Percentiles rank a stretch among this genome's conserved stretches.
These are phyloP conservation scores for Trametes sp. DNA, from an alignment of 1,284 basidiomycete species.

Conservation along the genomic window DNA sequence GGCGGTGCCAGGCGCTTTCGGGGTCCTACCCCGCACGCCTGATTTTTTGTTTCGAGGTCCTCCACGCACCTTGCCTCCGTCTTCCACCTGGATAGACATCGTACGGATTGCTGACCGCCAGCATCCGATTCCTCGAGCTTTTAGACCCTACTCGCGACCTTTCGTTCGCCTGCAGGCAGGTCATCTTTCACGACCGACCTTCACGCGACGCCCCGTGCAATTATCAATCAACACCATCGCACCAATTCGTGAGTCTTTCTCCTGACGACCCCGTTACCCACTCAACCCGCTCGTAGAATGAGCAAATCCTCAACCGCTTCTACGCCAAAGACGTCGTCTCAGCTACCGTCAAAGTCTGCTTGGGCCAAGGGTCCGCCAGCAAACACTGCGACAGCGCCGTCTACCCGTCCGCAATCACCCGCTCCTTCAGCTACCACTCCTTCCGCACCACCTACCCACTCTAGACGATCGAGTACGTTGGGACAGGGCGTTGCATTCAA, in stretches of 20 bases:
- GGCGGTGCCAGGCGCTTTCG: constrained; percentile 29
- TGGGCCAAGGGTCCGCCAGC: constrained; percentile 84
- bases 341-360: constrained; percentile 79
- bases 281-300: constrained; percentile 62
- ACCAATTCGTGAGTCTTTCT: constrained; percentile 61
- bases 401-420: constrained; percentile 80
- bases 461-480: constrained; percentile 74
- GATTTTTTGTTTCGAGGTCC: constrained; percentile 44
- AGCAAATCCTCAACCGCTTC: constrained; percentile 82
- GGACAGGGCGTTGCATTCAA: constrained; percentile 74
- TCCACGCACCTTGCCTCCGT: constrained; percentile 39
- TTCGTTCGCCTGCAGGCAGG: constrained; percentile 88
- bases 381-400: constrained; percentile 59
- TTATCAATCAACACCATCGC: constrained; percentile 51
- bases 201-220: constrained; percentile 58
- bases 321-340: constrained; percentile 71
- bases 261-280: constrained; percentile 25
- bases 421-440: constrained; percentile 59
- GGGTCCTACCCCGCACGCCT: constrained; percentile 36
- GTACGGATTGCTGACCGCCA: constrained; percentile 45
- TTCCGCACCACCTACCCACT: constrained; percentile 61
- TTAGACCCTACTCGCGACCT: constrained; percentile 45
- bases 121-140: constrained; percentile 40
- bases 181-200: constrained; percentile 83
- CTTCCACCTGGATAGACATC: constrained; percentile 46